Base-by-base conservation (phyloP, 1,139 yeast species). In the Sugiyamaella grinbergsii region DNA sequence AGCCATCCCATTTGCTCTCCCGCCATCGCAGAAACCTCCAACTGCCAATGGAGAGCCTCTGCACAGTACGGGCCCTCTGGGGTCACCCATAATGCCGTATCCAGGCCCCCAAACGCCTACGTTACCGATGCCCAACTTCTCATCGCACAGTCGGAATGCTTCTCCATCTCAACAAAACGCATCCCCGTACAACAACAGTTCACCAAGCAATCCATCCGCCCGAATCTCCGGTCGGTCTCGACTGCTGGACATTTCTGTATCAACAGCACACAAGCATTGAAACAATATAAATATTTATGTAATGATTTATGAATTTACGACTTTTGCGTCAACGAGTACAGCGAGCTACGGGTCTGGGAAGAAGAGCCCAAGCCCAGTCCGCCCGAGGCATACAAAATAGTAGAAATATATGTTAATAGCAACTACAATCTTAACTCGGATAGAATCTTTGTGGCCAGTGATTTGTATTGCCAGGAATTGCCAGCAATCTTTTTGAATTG, bases 391-490 rank as follows among this genome's bases (percentile, higher is more conserved):
- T 11, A 18, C 29, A 13, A 20, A 8, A 20, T 5, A 22, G 13
- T 7, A 8, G 15, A 19, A 16, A 32, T 15, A 20, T 18, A 20
- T 41, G 16, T 22, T 20, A 19, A 11, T 28, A n/a, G 36, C 22
- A 5, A 29, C 45, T 62, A 69, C 32, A 90, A 73, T 62, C 85
- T 84, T 69, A 91, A 76, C 62, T 88, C 93, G 55, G 80, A 79
- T 70, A 91, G 78, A 44, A 91, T 85, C 67, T 84, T 89, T 54
- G 94, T 83, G 2, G 97, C 98, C 67, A 91, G 74, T n/a, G 90
- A 84, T 72, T 91, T 91, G 71, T 91, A 91, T 71, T 86, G 81
- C 98, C 98, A 91, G 2, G 97, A 88, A 68, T 93, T 90, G 62
- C 98, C 98, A 54, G 87, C 78, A 40, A 91, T 78, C 68, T 91